Evolutionary conservation across 2,329 filamentous ascomycete species (phyloP).

Genomic region (Metarhizium rileyi): DNA sequence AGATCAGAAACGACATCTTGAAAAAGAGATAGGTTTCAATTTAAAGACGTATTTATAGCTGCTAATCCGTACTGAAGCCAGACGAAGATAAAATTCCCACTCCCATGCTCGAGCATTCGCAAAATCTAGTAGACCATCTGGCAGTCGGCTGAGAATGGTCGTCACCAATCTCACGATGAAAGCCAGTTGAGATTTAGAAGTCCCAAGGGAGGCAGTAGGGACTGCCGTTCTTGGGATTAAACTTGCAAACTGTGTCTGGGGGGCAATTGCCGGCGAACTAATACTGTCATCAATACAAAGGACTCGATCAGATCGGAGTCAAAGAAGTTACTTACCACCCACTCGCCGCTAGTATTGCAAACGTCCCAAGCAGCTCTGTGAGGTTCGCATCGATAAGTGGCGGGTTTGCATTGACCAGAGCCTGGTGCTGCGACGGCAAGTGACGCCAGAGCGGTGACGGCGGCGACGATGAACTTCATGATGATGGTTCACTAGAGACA

Average conservation of each 20-base stretch:
- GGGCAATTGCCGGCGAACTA: conserved; percentile 26
- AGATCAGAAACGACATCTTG: too few relatives aligned
- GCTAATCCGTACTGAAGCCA: too few relatives aligned
- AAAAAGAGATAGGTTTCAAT: too few relatives aligned
- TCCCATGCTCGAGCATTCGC: too few relatives aligned
- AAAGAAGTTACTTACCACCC: conserved; percentile 21
- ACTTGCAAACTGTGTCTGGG: conserved; percentile 26
- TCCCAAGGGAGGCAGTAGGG: conserved; percentile 28
- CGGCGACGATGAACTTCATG: conserved; percentile 21
- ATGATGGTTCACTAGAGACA: too few relatives aligned
- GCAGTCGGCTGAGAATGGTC: background rate
- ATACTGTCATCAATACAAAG: background rate
- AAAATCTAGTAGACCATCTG: too few relatives aligned
- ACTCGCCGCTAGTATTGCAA: conserved; percentile 20
- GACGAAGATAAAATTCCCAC: too few relatives aligned
- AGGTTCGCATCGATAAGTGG: conserved; percentile 24
- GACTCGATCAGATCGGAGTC: background rate
- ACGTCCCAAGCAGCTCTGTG: conserved; percentile 21
- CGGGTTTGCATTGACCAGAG: conserved; percentile 19
- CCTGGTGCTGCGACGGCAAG: conserved; percentile 9
- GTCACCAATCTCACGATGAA: background rate
- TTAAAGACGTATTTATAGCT: too few relatives aligned
- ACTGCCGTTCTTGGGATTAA: conserved; percentile 23
- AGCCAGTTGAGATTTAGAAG: conserved; percentile 9
- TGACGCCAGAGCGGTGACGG: conserved; percentile 14